phyloP scores from a whole-genome alignment of 805 yeast species.

The Soucietia sequanensis region DNA sequence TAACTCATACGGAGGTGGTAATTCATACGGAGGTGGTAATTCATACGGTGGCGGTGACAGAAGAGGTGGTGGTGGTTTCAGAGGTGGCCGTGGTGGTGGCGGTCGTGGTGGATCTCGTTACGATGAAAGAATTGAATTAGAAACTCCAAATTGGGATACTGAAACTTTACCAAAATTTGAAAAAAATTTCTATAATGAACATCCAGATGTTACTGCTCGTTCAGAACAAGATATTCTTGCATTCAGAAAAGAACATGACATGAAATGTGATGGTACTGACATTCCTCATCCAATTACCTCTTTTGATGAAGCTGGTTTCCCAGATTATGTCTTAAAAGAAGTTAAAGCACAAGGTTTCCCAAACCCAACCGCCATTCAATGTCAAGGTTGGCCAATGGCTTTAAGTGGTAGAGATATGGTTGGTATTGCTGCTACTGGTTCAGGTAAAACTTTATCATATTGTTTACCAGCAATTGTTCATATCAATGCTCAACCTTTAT shows the following conservation, averaged over 20 bases:
- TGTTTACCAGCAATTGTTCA: conserved; percentile 97
- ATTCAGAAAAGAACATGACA: conserved; percentile 81
- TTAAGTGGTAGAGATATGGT: conserved; percentile 97
- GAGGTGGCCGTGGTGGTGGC: conserved; percentile 35
- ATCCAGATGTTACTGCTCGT: conserved; percentile 73
- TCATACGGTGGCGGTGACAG: conserved; percentile 33
- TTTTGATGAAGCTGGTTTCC: conserved; percentile 98
- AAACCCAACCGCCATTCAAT: conserved; percentile 93
- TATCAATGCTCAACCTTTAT: conserved; percentile 95
- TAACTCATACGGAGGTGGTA: conserved; percentile 32
- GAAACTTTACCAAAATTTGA: conserved; percentile 82
- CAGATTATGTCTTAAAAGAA: conserved; percentile 86
- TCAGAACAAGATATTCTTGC: conserved; percentile 66
- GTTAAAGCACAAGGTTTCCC: conserved; percentile 91
- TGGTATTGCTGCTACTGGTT: conserved; percentile 98
- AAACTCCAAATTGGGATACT: conserved; percentile 79
- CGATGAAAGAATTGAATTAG: conserved; percentile 48
- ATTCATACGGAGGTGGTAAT: conserved; percentile 22
- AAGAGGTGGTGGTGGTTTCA: conserved; percentile 30
- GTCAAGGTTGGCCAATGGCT: conserved; percentile 99
- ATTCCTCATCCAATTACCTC: conserved; percentile 92
- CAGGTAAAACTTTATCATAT: conserved; percentile 97
- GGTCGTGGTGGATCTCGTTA: conserved; percentile 34
- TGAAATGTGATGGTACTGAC: conserved; percentile 79
- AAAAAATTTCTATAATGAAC: conserved; percentile 91